Evolutionary conservation across 2,329 filamentous ascomycete species (phyloP).

Genomic region (Nannizzia gypsea): DNA sequence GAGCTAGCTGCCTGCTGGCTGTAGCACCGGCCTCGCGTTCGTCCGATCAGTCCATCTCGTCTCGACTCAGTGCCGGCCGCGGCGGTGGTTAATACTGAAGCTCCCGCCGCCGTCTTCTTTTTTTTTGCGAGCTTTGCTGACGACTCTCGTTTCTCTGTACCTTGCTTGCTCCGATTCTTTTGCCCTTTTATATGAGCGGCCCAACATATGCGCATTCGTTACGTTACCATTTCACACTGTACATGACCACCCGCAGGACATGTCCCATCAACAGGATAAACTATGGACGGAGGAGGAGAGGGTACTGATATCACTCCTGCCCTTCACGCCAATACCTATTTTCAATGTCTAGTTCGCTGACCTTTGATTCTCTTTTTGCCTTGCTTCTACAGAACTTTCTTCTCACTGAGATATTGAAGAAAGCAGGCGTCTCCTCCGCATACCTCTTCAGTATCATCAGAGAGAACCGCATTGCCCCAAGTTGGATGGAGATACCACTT

Average conservation of each 20-base stretch:
- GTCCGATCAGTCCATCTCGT: neutral
- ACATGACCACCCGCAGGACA: conserved; percentile 24
- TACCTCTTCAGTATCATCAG: conserved; percentile 30
- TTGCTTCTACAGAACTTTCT: conserved; percentile 25
- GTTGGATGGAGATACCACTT: conserved; percentile 32
- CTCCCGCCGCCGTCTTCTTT: neutral
- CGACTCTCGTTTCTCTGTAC: conserved; percentile 6
- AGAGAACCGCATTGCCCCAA: conserved; percentile 27
- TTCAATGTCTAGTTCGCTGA: neutral
- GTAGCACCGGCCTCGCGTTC: neutral
- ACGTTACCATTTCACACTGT: conserved; percentile 1
- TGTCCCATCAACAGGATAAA: conserved; percentile 34
- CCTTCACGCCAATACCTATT: neutral
- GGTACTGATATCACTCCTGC: conserved; percentile 21
- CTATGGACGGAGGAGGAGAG: conserved; percentile 37
- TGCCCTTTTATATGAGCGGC: neutral
- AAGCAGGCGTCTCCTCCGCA: conserved; percentile 27
- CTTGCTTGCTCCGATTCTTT: conserved; percentile 1
- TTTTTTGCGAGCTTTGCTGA: neutral
- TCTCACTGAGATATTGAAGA: conserved; percentile 33
- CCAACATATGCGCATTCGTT: conserved; percentile 3
- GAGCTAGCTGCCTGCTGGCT: neutral
- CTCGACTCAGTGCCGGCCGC: neutral
- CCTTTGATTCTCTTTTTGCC: neutral
- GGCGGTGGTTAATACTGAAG: neutral